Percentiles rank a stretch among this genome's conserved stretches.
Conservation (phyloP, 306 rosid species). For the Dryas alaskensis region DNA sequence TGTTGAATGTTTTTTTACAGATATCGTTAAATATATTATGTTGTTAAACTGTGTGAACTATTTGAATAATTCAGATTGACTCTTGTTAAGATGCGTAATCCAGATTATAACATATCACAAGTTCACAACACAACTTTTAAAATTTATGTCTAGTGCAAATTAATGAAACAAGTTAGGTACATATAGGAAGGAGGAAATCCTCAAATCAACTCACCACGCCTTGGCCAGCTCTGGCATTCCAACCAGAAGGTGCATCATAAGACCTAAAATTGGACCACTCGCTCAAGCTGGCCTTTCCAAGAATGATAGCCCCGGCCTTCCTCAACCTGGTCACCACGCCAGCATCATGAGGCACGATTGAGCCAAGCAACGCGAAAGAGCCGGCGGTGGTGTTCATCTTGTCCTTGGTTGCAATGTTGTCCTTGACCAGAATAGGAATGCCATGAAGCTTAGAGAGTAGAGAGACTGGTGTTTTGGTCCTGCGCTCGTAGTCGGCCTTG, state of each 20-base stretch:
- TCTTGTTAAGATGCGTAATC: neutral
- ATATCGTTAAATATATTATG: neutral
- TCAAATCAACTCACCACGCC: slow-evolving; percentile 37
- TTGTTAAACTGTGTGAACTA: neutral
- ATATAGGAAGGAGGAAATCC: neutral
- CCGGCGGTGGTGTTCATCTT: slow-evolving; percentile 55
- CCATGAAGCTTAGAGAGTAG: slow-evolving; percentile 45
- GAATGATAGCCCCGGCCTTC: slow-evolving; percentile 49
- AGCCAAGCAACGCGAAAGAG: slow-evolving; percentile 60
- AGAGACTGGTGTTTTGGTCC: neutral
- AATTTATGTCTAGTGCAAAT: fast-evolving
- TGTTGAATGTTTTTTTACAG: neutral
- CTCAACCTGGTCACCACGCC: slow-evolving; percentile 51
- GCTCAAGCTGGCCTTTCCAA: slow-evolving; percentile 55
- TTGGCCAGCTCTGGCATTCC: slow-evolving; percentile 60
- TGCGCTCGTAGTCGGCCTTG: slow-evolving; percentile 49
- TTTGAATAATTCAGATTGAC: neutral
- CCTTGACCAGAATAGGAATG: slow-evolving; percentile 60
- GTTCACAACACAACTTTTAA: neutral
- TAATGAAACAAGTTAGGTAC: neutral
- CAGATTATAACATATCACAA: neutral
- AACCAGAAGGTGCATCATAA: slow-evolving; percentile 17
- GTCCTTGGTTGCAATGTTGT: slow-evolving; percentile 50
- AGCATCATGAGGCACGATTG: slow-evolving; percentile 61
- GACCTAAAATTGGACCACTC: slow-evolving; percentile 53